Evolutionary conservation across 495 filamentous ascomycete species (phyloP), one percentile per base, ranked within the genome.

Genomic region (Lepraria neglecta): DNA sequence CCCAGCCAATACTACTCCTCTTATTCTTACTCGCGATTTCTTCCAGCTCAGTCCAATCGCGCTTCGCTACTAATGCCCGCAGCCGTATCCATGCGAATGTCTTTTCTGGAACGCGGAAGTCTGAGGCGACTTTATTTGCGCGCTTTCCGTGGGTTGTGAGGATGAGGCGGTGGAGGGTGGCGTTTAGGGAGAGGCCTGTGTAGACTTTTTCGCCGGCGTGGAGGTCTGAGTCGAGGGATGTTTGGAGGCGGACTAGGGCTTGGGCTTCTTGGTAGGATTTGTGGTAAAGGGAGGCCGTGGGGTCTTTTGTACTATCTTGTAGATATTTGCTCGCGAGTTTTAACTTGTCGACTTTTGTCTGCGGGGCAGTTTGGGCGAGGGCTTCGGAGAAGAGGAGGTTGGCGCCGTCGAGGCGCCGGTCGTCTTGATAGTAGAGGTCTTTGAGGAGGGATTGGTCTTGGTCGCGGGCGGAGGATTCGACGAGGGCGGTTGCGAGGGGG

Each of bases 341-440:
- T n/a, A 97, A 80, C 74, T 96, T 97, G 69, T 97, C 95, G 11
- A 76, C 77, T 60, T 82, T 81, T 3, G 84, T 82, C 33, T 81
- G 74, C 15, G 81, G 72, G 45, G 87, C 84, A 0, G 80, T 76
- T 67, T 89, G 84, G 6, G 77, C 72, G 6, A 96, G 73, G 0
- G 90, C 89, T 75, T 98, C 92, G 15, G 82, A 79, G 47, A 97
- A 70, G 48, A 97, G 87, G 7, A 97, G 84, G 62, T 91, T 87
- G 1, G 94, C 86, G 19, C 94, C 91, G 63, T 98, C 95, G 27
- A 90, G 75, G 0, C 91, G 87, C 7, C 92, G 87, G 72, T 98
- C 94, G 67, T 97, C 95, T 75, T 97, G 94, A 68, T 98, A 97
- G 75, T 92, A 98, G 28, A 98, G 79, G 71, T 97, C 94, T 69